Percentiles rank a stretch among this genome's conserved stretches.
phyloP scores from a whole-genome alignment of 805 yeast species.

The Spathaspora girioi region DNA sequence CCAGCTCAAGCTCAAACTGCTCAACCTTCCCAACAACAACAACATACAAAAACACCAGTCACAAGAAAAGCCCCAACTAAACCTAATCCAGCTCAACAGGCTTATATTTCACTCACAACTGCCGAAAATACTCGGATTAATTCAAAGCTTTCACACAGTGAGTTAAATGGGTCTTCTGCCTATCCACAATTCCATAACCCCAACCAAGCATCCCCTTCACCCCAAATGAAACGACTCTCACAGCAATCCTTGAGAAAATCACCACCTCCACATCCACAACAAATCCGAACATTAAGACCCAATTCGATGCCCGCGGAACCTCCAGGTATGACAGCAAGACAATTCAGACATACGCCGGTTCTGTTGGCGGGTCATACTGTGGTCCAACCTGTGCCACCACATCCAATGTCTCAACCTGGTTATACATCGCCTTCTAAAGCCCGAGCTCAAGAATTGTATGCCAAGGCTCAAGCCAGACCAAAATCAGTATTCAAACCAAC shows the following conservation, averaged over 20 bases:
- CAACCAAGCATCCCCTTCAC: background rate
- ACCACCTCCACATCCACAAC: conserved; percentile 6
- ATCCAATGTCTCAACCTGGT: conserved; percentile 36
- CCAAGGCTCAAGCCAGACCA: conserved; percentile 46
- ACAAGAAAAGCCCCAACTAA: background rate
- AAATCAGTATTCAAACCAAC: conserved; percentile 21
- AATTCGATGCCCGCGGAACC: conserved; percentile 16
- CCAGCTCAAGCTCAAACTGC: background rate
- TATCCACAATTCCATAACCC: conserved; percentile 3
- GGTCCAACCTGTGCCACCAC: conserved; percentile 34
- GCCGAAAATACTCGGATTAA: conserved; percentile 77
- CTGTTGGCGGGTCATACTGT: conserved; percentile 8
- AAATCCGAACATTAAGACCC: conserved; percentile 12
- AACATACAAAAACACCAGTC: background rate
- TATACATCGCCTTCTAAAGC: conserved; percentile 37
- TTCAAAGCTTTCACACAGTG: conserved; percentile 49
- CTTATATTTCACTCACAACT: conserved; percentile 65
- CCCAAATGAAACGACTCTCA: conserved; percentile 17
- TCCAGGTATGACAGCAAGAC: background rate
- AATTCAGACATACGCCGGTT: background rate
- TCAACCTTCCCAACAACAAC: background rate
- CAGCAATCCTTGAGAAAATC: conserved; percentile 12
- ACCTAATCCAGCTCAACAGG: conserved; percentile 51
- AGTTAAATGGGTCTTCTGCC: conserved; percentile 6
- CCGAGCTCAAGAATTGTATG: conserved; percentile 53